phyloP scores from a whole-genome alignment of 1,284 basidiomycete genomes.

The Lignosus rhinocerotis region DNA sequence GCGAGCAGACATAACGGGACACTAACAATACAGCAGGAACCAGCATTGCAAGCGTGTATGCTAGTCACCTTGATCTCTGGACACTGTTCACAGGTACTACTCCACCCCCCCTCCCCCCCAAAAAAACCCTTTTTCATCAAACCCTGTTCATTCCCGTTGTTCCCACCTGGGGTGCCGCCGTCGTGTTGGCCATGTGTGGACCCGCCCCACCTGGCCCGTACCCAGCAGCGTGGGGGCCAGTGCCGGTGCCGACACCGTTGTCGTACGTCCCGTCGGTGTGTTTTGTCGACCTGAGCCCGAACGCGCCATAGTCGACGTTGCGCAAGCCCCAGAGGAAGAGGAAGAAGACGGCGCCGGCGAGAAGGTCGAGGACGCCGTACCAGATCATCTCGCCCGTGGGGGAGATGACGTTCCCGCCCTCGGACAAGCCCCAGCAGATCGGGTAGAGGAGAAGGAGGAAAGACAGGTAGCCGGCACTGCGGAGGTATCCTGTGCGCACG shows the following conservation, averaged over 20 bases:
- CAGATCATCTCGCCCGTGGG: conserved; percentile 50
- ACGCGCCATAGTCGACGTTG: conserved; percentile 29
- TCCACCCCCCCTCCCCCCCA: background rate
- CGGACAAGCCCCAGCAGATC: conserved; percentile 47
- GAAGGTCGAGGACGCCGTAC: conserved; percentile 61
- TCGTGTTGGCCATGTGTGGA: conserved; percentile 9
- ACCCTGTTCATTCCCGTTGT: background rate
- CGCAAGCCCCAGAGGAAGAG: conserved; percentile 34
- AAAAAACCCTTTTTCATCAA: background rate
- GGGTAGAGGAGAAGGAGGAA: conserved; percentile 56
- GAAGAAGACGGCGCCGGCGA: conserved; percentile 54
- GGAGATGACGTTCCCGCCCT: conserved; percentile 48
- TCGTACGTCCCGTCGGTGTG: conserved; percentile 27
- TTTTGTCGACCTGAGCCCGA: conserved; percentile 32
- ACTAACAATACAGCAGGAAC: no score
- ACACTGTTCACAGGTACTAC: background rate
- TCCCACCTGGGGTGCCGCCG: background rate
- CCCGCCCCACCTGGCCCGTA: background rate
- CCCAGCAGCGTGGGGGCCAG: conserved; percentile 1
- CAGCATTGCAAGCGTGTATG: background rate
- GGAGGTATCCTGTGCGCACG: conserved; percentile 43
- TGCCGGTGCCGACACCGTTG: background rate
- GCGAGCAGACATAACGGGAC: no score
- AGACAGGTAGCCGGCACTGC: conserved; percentile 43
- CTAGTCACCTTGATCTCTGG: background rate